phyloP scores from a whole-genome alignment of 306 rosid species.

The Ochetophila trinervis region DNA sequence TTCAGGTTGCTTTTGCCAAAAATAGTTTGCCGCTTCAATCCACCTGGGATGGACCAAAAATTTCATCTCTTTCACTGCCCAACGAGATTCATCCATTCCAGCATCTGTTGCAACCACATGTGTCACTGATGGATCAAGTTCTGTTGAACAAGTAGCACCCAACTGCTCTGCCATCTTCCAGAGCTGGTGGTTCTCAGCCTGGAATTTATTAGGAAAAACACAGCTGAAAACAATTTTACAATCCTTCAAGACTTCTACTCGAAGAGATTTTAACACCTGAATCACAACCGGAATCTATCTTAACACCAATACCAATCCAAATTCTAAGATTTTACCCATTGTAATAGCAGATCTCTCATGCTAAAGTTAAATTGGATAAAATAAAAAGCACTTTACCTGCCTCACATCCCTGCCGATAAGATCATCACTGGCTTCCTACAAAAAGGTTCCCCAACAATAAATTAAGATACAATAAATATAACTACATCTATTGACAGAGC shows the following conservation, averaged over 20 bases:
- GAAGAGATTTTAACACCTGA: conserved; percentile 55
- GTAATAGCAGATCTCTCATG: no score
- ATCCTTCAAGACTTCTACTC: conserved; percentile 51
- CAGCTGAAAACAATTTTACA: conserved; percentile 68
- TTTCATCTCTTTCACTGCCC: conserved; percentile 71
- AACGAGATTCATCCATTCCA: conserved; percentile 70
- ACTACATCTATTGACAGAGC: background rate
- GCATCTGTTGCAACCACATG: conserved; percentile 69
- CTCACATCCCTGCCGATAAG: conserved; percentile 72
- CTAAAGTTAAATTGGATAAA: no score
- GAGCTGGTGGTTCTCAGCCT: conserved; percentile 43
- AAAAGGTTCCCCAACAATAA: conserved; percentile 23
- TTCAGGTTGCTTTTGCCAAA: conserved; percentile 78
- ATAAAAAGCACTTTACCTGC: conserved; percentile 39
- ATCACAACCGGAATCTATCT: conserved; percentile 1
- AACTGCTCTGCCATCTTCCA: conserved; percentile 73
- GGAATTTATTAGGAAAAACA: conserved; percentile 38
- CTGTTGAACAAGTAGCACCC: conserved; percentile 73
- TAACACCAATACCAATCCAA: background rate
- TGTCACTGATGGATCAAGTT: conserved; percentile 60
- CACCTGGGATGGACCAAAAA: conserved; percentile 77
- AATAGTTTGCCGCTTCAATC: conserved; percentile 76
- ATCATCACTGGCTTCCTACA: conserved; percentile 55
- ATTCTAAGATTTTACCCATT: background rate
- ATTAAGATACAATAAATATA: conserved; percentile 27